Conservation (phyloP, 805 yeast species). For the Saccharomycopsis malanga region DNA sequence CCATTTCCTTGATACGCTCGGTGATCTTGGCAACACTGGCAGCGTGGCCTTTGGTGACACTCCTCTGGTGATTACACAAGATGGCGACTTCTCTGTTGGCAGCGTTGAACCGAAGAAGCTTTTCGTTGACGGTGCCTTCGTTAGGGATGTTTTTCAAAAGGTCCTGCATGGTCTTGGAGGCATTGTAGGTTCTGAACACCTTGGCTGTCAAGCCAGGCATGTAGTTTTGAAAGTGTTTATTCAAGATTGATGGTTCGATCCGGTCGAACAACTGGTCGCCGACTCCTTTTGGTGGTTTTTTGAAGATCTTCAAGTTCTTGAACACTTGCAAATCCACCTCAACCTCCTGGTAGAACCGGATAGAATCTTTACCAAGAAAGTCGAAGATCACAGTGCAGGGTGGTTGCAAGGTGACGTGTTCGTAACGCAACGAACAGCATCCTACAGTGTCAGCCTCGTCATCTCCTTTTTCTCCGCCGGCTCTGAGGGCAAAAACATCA, state of each 20-base stretch:
- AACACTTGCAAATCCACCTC: slow-evolving; percentile 89
- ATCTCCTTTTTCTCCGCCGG: slow-evolving; percentile 95
- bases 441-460: slow-evolving; percentile 99
- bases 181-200: slow-evolving; percentile 95
- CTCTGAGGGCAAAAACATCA: slow-evolving; percentile 91
- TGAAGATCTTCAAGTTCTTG: slow-evolving; percentile 79
- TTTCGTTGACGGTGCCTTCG: slow-evolving; percentile 82
- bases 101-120: slow-evolving; percentile 81
- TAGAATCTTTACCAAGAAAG: slow-evolving; percentile 92
- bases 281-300: slow-evolving; percentile 79
- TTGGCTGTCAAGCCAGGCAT: slow-evolving; percentile 94
- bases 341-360: slow-evolving; percentile 85
- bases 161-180: slow-evolving; percentile 95
- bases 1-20: slow-evolving; percentile 70
- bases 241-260: slow-evolving; percentile 72
- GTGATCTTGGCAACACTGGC: slow-evolving; percentile 70
- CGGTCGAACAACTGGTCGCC: slow-evolving; percentile 93
- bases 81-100: slow-evolving; percentile 95
- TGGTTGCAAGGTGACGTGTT: slow-evolving; percentile 79
- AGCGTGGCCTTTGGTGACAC: slow-evolving; percentile 81
- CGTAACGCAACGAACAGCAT: slow-evolving; percentile 88
- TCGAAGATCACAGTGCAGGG: slow-evolving; percentile 85
- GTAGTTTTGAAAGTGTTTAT: slow-evolving; percentile 80
- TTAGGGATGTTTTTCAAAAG: slow-evolving; percentile 80
- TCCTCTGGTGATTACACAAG: slow-evolving; percentile 93